phyloP scores from a whole-genome alignment of 371 early-diverging fungal species.

The Apophysomyces variabilis region DNA sequence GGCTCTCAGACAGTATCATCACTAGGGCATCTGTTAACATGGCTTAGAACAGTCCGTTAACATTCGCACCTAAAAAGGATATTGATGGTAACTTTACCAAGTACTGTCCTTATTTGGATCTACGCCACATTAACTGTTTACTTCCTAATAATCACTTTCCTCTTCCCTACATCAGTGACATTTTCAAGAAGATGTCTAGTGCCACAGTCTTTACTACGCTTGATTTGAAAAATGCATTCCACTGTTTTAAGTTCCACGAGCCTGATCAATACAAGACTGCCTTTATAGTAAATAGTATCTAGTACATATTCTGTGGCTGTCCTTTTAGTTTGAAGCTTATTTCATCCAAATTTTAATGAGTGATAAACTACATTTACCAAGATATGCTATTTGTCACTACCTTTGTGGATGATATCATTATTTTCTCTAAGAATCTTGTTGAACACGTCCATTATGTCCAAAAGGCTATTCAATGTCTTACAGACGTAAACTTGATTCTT shows the following conservation, averaged over 20 bases:
- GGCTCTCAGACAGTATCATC: background rate
- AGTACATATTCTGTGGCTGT: slow-evolving; percentile 9
- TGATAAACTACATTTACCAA: background rate
- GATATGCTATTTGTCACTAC: slow-evolving; percentile 6
- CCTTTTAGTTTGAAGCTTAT: slow-evolving; percentile 12
- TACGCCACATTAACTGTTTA: slow-evolving; percentile 17
- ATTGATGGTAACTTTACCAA: slow-evolving; percentile 15
- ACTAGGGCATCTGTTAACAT: background rate
- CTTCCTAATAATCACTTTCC: background rate
- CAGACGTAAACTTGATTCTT: slow-evolving; percentile 12
- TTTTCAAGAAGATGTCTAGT: background rate
- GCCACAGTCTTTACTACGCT: background rate
- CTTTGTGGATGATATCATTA: background rate
- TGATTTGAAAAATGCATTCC: background rate
- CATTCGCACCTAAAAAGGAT: slow-evolving; percentile 28
- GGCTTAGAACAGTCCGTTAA: slow-evolving; percentile 21
- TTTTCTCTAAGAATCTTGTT: background rate
- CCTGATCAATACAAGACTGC: background rate
- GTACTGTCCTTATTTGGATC: slow-evolving; percentile 22
- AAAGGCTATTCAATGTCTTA: slow-evolving; percentile 10
- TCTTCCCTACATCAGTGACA: background rate
- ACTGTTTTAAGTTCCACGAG: too few relatives aligned
- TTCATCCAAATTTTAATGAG: background rate
- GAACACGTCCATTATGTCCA: slow-evolving; percentile 11
- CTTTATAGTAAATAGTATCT: background rate